These are phyloP conservation scores for Plasmodium vivax DNA, from an alignment of 169 alveolate species.

Conservation along the genomic window DNA sequence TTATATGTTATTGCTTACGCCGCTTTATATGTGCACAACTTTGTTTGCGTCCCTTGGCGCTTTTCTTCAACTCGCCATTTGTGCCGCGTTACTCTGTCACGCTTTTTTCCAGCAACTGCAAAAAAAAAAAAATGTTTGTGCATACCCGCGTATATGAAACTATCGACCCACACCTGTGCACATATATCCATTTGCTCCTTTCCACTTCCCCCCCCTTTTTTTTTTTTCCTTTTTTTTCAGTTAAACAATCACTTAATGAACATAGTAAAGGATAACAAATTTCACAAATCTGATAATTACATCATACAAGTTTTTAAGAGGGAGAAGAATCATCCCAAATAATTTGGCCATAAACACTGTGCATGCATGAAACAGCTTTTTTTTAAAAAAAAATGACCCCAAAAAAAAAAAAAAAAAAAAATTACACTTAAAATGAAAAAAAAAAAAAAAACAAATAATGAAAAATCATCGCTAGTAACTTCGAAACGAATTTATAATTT, in stretches of 20 bases:
- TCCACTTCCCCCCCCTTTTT: background rate
- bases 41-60: background rate
- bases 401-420: conserved; percentile 18
- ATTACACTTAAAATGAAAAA: background rate
- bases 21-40: background rate
- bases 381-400: conserved; percentile 26
- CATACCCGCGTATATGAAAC: background rate
- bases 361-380: conserved; percentile 68
- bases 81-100: background rate
- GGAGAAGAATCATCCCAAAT: conserved; percentile 8
- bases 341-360: background rate
- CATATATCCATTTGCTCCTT: background rate
- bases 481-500: background rate
- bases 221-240: conserved; percentile 42
- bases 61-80: background rate
- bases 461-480: conserved; percentile 10
- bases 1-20: background rate
- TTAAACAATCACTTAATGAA: conserved; percentile 40
- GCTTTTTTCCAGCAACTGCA: background rate
- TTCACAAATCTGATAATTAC: conserved; percentile 49
- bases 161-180: background rate
- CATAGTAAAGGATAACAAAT: conserved; percentile 58
- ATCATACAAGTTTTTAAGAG: conserved; percentile 72
- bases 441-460: background rate
- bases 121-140: background rate